Evolutionary conservation across 2,329 filamentous ascomycete species (phyloP).

Genomic region (Penicillium fuscoglaucum): DNA sequence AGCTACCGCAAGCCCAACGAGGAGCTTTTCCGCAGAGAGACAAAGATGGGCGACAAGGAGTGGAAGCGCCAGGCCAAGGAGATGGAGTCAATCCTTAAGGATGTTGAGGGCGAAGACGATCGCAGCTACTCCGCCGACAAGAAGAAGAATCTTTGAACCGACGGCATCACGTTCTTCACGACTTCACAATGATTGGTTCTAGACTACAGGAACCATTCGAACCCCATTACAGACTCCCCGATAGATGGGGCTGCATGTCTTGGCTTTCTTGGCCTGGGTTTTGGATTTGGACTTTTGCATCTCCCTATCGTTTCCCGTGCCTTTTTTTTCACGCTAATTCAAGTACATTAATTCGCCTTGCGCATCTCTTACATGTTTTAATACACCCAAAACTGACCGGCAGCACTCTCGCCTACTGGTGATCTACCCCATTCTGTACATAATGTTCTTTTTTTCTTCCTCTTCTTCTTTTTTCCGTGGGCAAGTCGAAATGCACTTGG

Average conservation of each 20-base stretch:
- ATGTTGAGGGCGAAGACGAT: conserved; percentile 64
- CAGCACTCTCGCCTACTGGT: neutral
- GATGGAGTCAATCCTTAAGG: conserved; percentile 73
- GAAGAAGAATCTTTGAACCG: conserved; percentile 38
- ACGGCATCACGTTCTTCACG: conserved; percentile 5
- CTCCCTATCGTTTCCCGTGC: neutral
- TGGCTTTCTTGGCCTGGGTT: neutral
- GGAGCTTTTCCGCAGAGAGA: conserved; percentile 79
- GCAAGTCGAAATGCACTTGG: conserved; percentile 15
- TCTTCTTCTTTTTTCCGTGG: neutral
- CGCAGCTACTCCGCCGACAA: conserved; percentile 41
- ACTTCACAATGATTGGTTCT: conserved; percentile 5
- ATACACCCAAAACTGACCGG: conserved; percentile 11
- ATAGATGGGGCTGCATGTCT: neutral
- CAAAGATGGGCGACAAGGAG: conserved; percentile 77
- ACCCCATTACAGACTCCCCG: neutral
- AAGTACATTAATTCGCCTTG: conserved; percentile 20
- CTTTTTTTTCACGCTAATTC: conserved; percentile 2
- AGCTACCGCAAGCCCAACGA: conserved; percentile 85
- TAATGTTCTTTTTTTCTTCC: conserved; percentile 8
- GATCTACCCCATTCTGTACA: conserved; percentile 21
- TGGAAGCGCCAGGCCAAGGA: conserved; percentile 76
- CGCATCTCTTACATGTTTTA: conserved; percentile 19
- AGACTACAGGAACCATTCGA: neutral
- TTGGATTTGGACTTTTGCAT: neutral